phyloP scores from a whole-genome alignment of 768 basidiomycete species.

The Serpula lacrymans region DNA sequence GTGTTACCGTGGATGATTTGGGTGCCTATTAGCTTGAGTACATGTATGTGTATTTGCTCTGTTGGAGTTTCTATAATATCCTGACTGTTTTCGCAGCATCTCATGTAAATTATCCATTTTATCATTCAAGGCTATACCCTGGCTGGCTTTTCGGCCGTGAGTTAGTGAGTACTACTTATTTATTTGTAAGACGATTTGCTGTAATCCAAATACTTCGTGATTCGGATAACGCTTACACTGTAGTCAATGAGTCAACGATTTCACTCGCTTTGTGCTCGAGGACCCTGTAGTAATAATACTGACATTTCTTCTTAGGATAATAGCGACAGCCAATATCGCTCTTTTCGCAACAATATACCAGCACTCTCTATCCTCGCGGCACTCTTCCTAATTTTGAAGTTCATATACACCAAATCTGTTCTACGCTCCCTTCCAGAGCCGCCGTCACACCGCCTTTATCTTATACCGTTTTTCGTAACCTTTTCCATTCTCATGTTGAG shows the following conservation, averaged over 20 bases:
- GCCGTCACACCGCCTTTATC: slow-evolving; percentile 28
- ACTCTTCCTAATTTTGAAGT: slow-evolving; percentile 57
- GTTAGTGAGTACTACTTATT: slow-evolving; percentile 76
- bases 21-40: slow-evolving; percentile 71
- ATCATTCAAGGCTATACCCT: slow-evolving; percentile 49
- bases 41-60: slow-evolving; percentile 49
- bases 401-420: slow-evolving; percentile 37
- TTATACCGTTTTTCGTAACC: slow-evolving; percentile 54
- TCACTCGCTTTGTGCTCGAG: too few relatives aligned
- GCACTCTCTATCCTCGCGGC: slow-evolving; percentile 47
- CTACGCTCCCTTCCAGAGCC: slow-evolving; percentile 18
- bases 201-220: neutral
- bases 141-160: slow-evolving; percentile 84
- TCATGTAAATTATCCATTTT: slow-evolving; percentile 72
- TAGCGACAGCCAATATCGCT: slow-evolving; percentile 87
- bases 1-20: slow-evolving; percentile 74
- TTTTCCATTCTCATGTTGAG: slow-evolving; percentile 66
- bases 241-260: slow-evolving; percentile 1
- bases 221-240: neutral
- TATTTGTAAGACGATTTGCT: too few relatives aligned
- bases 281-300: neutral
- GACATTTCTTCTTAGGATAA: slow-evolving; percentile 65
- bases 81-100: slow-evolving; percentile 42
- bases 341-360: slow-evolving; percentile 79
- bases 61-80: slow-evolving; percentile 6